phyloP scores from a whole-genome alignment of 2,329 filamentous ascomycete genomes.

The Proliferodiscus dingleyae region DNA sequence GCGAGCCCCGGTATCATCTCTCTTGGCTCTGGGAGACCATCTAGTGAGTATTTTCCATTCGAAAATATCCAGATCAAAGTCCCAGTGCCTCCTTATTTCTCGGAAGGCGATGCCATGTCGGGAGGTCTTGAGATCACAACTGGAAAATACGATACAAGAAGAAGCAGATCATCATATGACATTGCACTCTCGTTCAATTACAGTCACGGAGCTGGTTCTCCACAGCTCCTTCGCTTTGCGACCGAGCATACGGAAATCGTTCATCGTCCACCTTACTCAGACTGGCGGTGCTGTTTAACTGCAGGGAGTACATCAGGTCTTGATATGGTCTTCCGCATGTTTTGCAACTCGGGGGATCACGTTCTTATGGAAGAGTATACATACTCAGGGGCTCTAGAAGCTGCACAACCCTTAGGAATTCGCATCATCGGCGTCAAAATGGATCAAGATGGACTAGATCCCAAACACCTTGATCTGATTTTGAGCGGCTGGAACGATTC shows the following conservation, averaged over 20 bases:
- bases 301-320: slow-evolving; percentile 78
- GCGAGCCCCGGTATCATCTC: slow-evolving; percentile 68
- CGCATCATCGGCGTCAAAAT: background rate
- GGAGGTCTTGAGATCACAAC: slow-evolving; percentile 56
- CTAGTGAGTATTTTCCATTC: slow-evolving; percentile 85
- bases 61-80: slow-evolving; percentile 69
- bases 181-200: slow-evolving; percentile 86
- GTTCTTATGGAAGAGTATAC: slow-evolving; percentile 81
- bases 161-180: slow-evolving; percentile 55
- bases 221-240: slow-evolving; percentile 79
- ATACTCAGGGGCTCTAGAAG: background rate
- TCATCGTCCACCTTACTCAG: slow-evolving; percentile 78
- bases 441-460: background rate
- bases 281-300: slow-evolving; percentile 79
- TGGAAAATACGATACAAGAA: slow-evolving; percentile 74
- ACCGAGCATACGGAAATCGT: slow-evolving; percentile 92
- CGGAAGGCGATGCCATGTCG: slow-evolving; percentile 58
- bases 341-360: slow-evolving; percentile 67
- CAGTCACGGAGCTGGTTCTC: slow-evolving; percentile 74
- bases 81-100: slow-evolving; percentile 61
- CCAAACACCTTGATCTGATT: background rate
- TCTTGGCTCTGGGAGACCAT: slow-evolving; percentile 83
- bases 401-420: background rate
- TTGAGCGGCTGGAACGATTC: background rate
- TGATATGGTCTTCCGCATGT: slow-evolving; percentile 76